Evolutionary conservation across 2,329 filamentous ascomycete genomes (phyloP), one percentile per base, ranked within the genome.

Genomic region (Thelonectria rubi): DNA sequence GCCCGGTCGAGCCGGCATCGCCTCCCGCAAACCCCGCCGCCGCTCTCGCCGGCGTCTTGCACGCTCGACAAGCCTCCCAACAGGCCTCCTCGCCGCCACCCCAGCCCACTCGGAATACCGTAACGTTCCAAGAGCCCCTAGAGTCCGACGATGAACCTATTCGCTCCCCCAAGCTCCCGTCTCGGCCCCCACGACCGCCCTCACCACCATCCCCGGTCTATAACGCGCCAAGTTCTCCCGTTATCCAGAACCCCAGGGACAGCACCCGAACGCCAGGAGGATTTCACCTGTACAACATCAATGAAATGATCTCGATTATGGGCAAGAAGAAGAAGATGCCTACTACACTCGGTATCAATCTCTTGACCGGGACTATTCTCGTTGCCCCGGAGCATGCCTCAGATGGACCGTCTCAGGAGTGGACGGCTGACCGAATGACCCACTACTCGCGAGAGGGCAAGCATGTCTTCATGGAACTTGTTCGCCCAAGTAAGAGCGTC

Each of bases 321-420:
- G 94, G 94, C 58, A 97, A 97, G 81, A 91, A 92, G 72, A 97
- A 97, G 82, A 98, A 98, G 80, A 95, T 97, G 92, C 93, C 94
- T 1, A 97, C 93, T n/a, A 97, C 92, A 0, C 78, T 98, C 39
- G 94, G 94, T n/a, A 90, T 98, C 73, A 97, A 98, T 74, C 83
- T 95, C 58, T 89, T 90, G 49, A 96, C 92, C 15, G 94, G 94
- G 40, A 87, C 90, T 32, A 96, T 99, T 68, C 88, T 97, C 78
- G 92, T 99, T 70, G 91, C 93, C 0, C 94, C 94, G 0, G 94
- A 96, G 74, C 92, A 91, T 74, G 84, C 88, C 51, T 85, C 88
- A 64, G 93, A 97, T 75, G 94, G 93, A 1, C 90, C 91, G 3
- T 89, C 92, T 62, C 90, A 96, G 73, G 94, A 97, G 77, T 99